A percentile compares a stretch with the other conserved stretches of the same genome.
Conservation (phyloP, 1,284 basidiomycete species). For the Mycena citricolor region DNA sequence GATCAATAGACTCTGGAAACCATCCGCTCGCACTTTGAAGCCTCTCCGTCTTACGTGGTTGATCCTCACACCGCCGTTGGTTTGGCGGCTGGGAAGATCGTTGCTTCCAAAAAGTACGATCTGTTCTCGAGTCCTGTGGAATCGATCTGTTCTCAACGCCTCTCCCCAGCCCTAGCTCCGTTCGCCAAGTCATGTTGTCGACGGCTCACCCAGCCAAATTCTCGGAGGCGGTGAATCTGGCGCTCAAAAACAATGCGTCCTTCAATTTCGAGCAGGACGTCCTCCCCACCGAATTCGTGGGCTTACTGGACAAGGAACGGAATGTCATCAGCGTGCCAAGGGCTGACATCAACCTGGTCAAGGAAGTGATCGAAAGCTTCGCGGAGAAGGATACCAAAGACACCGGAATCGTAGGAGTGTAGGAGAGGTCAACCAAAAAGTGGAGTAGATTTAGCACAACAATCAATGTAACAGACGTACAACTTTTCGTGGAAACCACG, state of each 20-base stretch:
- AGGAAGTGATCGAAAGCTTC: conserved; percentile 58
- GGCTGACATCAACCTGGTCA: conserved; percentile 66
- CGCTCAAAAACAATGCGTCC: conserved; percentile 52
- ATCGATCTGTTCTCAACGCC: neutral
- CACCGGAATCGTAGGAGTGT: too few relatives aligned
- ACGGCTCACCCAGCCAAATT: conserved; percentile 99
- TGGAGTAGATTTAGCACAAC: too few relatives aligned
- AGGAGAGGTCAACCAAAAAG: too few relatives aligned
- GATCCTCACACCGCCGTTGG: conserved; percentile 99
- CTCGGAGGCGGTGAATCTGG: conserved; percentile 86
- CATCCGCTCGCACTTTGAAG: conserved; percentile 72
- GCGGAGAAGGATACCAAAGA: conserved; percentile 10
- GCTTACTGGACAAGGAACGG: conserved; percentile 73
- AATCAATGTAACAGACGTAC: too few relatives aligned
- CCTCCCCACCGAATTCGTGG: conserved; percentile 79
- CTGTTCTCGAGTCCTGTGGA: too few relatives aligned
- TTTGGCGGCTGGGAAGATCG: conserved; percentile 51
- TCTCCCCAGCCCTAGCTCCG: conserved; percentile 44
- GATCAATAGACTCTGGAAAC: conserved; percentile 74
- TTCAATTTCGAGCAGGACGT: conserved; percentile 85
- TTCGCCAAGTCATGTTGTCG: conserved; percentile 84
- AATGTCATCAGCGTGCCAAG: conserved; percentile 76
- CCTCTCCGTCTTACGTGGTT: conserved; percentile 70
- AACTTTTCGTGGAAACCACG: too few relatives aligned
- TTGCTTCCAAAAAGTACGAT: conserved; percentile 10